phyloP scores from a whole-genome alignment of 345 rosid species.

The Balakata baccata region DNA sequence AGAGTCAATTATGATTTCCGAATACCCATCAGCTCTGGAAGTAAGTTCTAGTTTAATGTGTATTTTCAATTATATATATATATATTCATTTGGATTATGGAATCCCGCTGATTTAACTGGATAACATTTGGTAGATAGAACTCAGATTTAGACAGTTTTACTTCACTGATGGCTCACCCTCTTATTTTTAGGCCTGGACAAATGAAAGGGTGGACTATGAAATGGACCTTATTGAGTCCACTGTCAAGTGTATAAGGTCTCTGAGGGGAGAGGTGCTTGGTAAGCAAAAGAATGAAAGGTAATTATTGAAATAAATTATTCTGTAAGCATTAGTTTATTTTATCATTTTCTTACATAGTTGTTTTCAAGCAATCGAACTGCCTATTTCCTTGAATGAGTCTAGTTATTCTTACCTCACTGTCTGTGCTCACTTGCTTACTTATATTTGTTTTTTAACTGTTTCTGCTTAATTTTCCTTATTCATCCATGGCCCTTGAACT shows the following conservation, averaged over 20 bases:
- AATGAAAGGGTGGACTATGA: conserved; percentile 64
- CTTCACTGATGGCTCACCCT: neutral
- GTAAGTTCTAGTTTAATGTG: conserved; percentile 35
- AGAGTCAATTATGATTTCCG: conserved; percentile 75
- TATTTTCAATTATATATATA: too few relatives aligned
- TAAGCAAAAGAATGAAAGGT: conserved; percentile 81
- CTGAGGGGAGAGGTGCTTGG: conserved; percentile 70
- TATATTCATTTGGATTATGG: too few relatives aligned
- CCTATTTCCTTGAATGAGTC: neutral
- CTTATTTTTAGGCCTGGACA: conserved; percentile 51
- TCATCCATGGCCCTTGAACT: too few relatives aligned
- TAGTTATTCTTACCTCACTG: too few relatives aligned
- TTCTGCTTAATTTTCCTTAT: too few relatives aligned
- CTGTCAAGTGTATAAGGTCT: conserved; percentile 67
- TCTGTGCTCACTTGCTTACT: too few relatives aligned
- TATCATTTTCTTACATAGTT: neutral
- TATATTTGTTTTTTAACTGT: too few relatives aligned
- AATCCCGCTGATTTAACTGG: too few relatives aligned
- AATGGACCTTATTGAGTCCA: conserved; percentile 71
- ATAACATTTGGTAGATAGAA: too few relatives aligned
- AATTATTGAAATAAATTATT: neutral
- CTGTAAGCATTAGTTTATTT: neutral
- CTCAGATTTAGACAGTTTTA: neutral
- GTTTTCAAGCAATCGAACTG: neutral
- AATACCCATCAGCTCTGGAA: conserved; percentile 63